Evolutionary conservation across 176 grass and related monocot genomes (phyloP).

Genomic region (Triticum urartu): DNA sequence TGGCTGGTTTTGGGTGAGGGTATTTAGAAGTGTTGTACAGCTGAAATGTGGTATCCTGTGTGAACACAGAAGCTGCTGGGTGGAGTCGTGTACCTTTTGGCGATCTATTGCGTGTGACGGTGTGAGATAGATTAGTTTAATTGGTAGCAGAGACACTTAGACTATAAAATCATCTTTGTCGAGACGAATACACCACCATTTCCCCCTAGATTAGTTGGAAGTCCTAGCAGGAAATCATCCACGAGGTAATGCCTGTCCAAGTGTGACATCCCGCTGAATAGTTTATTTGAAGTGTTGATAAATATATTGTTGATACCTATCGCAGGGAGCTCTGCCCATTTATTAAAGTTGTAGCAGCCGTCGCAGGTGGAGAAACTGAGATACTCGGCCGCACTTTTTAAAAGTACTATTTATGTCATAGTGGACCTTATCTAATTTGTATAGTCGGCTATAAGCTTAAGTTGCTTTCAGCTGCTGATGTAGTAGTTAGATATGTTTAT

Average conservation of each 20-base stretch:
- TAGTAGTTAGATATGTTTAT: background rate
- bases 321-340: background rate
- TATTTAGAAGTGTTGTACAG: background rate
- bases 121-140: background rate
- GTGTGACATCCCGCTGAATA: background rate
- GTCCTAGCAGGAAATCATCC: background rate
- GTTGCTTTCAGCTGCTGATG: constrained; percentile 12
- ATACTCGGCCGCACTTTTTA: background rate
- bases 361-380: background rate
- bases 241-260: background rate
- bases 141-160: background rate
- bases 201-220: background rate
- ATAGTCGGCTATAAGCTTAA: background rate
- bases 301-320: background rate
- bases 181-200: constrained; percentile 4
- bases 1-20: background rate
- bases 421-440: constrained; percentile 1
- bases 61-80: background rate
- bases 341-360: background rate
- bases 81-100: background rate
- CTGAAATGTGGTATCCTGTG: constrained; percentile 1
- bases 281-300: background rate
- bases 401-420: background rate
- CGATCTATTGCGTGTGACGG: background rate
- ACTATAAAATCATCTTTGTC: background rate